Evolutionary conservation across 441 rosid genomes (phyloP), one percentile per base, ranked within the genome.

Genomic region (Gossypium schwendimanii): DNA sequence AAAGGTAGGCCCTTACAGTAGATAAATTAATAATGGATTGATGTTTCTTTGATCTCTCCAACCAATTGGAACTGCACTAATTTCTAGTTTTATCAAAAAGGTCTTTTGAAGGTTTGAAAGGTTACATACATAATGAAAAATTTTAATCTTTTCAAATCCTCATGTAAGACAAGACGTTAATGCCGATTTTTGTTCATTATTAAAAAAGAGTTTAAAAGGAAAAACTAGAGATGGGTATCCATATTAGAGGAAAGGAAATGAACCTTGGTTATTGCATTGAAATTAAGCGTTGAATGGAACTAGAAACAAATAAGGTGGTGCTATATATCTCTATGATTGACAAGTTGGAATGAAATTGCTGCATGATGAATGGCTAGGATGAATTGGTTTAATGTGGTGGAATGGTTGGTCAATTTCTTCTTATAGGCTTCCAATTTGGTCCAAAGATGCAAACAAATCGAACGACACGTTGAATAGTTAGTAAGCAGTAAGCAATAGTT

Each of bases 51-150:
- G 61, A 26, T 58, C 63, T 58, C 14, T 26, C 63, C 10, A 24
- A 14, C 39, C 63, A 58, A 58, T 58, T 24, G 39, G 63, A 58
- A 26, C 39, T 58, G 36, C 39, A 24, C 8, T 33, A 33, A 33
- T 64, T 45, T 45, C 33, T 41, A 10, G 53, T 12, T 44, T 21
- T 12, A 64, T 21, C 54, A 12, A 12, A 21, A 44, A 64, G 11
- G 54, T 0, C 54, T 12, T 44, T 44, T 64, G 54, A 64, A 21
- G 54, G 36, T 45, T 21, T 64, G 69, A 64, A 64, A 64, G 69
- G 54, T 21, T 44, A 44, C 39, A 6, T 33, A 33, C 5, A 33
- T 33, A 33, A 33, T 33, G 39, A 33, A 6, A 33, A 33, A 6
- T 1, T 33, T 33, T 33, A 33, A 39, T 11, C 18, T 41, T 64